phyloP scores from a whole-genome alignment of 2,329 filamentous ascomycete genomes.

The Beauveria medogensis region DNA sequence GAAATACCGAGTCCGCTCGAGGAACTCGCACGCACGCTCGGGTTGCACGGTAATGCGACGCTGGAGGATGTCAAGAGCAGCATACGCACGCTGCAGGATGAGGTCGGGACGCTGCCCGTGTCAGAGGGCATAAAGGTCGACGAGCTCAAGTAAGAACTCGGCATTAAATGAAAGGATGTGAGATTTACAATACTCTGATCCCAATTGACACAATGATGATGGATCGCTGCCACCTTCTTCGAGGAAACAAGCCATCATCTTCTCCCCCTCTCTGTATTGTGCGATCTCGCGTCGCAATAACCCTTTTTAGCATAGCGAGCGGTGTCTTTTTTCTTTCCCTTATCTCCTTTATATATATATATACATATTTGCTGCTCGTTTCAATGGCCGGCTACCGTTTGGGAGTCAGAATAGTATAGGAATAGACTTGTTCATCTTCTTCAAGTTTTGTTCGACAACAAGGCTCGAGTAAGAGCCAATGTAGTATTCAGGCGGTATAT shows the following conservation, averaged over 20 bases:
- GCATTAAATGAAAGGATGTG: no score
- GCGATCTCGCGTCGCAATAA: background rate
- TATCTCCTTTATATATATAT: background rate
- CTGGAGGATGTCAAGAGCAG: conserved; percentile 27
- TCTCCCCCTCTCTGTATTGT: background rate
- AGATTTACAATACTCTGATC: no score
- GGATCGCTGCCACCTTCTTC: background rate
- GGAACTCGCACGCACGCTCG: conserved; percentile 26
- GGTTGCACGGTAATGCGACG: conserved; percentile 26
- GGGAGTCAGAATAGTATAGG: background rate
- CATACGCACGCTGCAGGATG: conserved; percentile 23
- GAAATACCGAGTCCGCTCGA: conserved; percentile 23
- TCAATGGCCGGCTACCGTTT: background rate
- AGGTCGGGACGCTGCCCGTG: background rate
- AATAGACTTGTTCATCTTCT: background rate
- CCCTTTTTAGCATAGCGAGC: conserved; percentile 10
- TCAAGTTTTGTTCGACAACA: background rate
- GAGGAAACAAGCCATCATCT: background rate
- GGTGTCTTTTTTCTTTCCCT: background rate
- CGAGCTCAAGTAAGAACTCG: background rate
- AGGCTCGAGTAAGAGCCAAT: background rate
- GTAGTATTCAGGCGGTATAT: background rate
- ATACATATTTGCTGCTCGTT: background rate
- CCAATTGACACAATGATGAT: background rate
- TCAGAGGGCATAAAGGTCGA: background rate